Base-by-base conservation (phyloP, 345 rosid species). In the Syzygium grande region DNA sequence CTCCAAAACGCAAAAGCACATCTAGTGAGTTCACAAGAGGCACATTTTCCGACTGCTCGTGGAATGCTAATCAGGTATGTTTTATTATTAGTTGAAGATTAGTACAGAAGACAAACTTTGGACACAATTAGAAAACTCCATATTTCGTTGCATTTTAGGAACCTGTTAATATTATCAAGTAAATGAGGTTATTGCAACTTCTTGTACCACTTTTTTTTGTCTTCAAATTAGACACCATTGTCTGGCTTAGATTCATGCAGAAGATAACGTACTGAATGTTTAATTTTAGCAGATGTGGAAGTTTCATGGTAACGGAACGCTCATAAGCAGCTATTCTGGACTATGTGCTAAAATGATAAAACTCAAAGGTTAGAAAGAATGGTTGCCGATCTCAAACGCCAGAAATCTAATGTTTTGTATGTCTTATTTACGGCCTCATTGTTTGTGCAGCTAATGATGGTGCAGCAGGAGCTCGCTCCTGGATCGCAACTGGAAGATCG, bases 401-500 rank as follows among this genome's bases (percentile, higher is more conserved):
- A 49, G 73, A 89, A 86, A 86, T 13, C 21, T 13, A 9, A 7
- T 30, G 56, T 1, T 5, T 29, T 43, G 46, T 19, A 22, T 15
- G 52, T 19, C 46, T 49, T 21, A 41, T 13, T 68, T 38, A 61
- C 52, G 38, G 29, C n/a, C 49, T 17, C 27, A 8, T 52, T 79
- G 25, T 61, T 84, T 54, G 30, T 68, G 84, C 88, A 89, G 90
- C 87, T 41, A 84, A 73, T 85, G 91, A 94, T 89, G 91, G 79
- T 86, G 89, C 93, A 52, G 90, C 79, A 65, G 95, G 98, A 27
- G 85, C 91, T 90, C 99, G 96, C 38, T 93, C 99, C 85, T 97
- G 99, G 99, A 91, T 97, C 87, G 98, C 99, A 7, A 92, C 93
- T 3, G 99, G 99, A 89, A 95, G 94, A 92, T 54, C 63, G 91